phyloP scores from a whole-genome alignment of 805 yeast species.

The Candida stauntonica region DNA sequence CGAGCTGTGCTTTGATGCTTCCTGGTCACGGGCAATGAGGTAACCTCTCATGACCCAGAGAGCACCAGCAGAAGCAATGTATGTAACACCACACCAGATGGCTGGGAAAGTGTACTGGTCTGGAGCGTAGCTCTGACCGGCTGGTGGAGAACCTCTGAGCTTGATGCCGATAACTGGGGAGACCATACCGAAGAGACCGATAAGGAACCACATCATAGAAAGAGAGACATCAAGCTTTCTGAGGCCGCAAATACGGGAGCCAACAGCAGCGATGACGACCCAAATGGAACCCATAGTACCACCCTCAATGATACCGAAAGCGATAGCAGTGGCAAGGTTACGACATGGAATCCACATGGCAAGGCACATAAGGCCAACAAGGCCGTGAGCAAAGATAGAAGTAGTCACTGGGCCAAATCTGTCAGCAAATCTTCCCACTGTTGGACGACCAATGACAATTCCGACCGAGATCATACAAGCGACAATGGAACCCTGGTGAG shows the following conservation, averaged over 20 bases:
- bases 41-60: slow-evolving; percentile 50
- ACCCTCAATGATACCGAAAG: slow-evolving; percentile 50
- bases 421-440: slow-evolving; percentile 49
- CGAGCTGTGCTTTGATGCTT: slow-evolving; percentile 23
- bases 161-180: slow-evolving; percentile 60
- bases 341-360: slow-evolving; percentile 58
- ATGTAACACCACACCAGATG: slow-evolving; percentile 54
- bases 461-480: slow-evolving; percentile 61
- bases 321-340: slow-evolving; percentile 51
- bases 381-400: slow-evolving; percentile 34
- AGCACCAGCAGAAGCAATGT: slow-evolving; percentile 40
- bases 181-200: slow-evolving; percentile 46
- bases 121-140: slow-evolving; percentile 34
- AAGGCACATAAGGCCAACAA: slow-evolving; percentile 38
- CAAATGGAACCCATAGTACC: slow-evolving; percentile 58
- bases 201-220: slow-evolving; percentile 49
- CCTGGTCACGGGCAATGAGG: slow-evolving; percentile 45
- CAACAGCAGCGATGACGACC: slow-evolving; percentile 49
- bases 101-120: slow-evolving; percentile 49
- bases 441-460: slow-evolving; percentile 51
- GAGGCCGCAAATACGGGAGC: slow-evolving; percentile 50
- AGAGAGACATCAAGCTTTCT: slow-evolving; percentile 44
- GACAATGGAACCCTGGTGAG: slow-evolving; percentile 51
- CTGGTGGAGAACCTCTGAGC: slow-evolving; percentile 32
- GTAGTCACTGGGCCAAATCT: slow-evolving; percentile 49